Conservation (phyloP, 176 grass and related monocot species). For the Dactylis glomerata region DNA sequence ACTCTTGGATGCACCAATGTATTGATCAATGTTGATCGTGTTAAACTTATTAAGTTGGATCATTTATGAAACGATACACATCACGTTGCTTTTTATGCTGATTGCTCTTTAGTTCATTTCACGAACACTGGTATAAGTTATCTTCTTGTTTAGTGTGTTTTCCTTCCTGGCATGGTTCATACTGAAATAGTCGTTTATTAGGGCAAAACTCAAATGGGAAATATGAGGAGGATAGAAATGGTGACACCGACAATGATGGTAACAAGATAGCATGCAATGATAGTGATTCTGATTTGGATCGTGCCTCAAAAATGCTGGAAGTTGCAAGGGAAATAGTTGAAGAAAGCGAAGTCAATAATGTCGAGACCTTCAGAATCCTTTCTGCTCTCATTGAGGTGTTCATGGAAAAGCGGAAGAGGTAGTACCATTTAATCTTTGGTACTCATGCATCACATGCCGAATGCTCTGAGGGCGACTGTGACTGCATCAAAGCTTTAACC, state of each 20-base stretch:
- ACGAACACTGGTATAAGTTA: not conserved
- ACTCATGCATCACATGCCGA: not conserved
- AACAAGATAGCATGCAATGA: constrained; percentile 47
- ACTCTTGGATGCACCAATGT: not conserved
- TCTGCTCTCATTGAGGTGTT: not conserved
- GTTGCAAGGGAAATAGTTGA: constrained; percentile 27
- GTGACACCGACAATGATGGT: constrained; percentile 59
- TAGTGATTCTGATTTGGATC: too few relatives aligned
- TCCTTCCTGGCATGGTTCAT: not conserved
- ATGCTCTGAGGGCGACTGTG: not conserved
- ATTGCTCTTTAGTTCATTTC: not conserved
- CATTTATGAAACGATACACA: not conserved
- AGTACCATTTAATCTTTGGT: not conserved
- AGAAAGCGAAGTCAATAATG: constrained; percentile 41
- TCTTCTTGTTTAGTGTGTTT: not conserved
- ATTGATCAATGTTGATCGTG: not conserved
- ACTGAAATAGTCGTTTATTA: constrained; percentile 29
- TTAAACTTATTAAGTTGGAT: not conserved
- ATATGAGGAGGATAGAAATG: constrained; percentile 41
- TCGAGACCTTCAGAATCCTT: not conserved
- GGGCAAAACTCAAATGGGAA: constrained; percentile 47
- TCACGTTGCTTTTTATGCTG: not conserved
- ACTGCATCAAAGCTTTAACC: not conserved
- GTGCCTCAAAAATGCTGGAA: too few relatives aligned
- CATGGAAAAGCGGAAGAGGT: not conserved